These are phyloP conservation scores for Solanum ossicruentum DNA, from an alignment of 257 asterid genomes.

Conservation along the genomic window DNA sequence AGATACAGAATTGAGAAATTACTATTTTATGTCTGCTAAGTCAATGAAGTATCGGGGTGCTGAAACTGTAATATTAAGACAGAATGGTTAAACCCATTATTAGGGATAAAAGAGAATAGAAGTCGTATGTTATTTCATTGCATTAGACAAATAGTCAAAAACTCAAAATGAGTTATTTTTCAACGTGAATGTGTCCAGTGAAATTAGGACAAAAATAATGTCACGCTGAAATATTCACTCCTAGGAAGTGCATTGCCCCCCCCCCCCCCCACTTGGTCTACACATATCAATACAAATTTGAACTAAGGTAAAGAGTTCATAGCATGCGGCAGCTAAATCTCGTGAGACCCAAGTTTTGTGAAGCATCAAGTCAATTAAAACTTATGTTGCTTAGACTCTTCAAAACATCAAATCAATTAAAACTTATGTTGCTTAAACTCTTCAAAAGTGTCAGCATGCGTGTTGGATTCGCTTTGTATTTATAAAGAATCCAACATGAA, in stretches of 20 bases:
- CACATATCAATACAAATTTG: background rate
- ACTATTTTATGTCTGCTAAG: background rate
- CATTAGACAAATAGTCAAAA: background rate
- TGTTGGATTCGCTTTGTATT: too few relatives aligned
- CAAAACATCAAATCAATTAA: background rate
- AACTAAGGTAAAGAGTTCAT: background rate
- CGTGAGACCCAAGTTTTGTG: background rate
- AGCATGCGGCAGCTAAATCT: background rate
- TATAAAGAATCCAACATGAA: too few relatives aligned
- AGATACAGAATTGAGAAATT: background rate
- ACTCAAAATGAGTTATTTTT: background rate
- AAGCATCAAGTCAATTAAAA: background rate
- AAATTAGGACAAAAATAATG: background rate
- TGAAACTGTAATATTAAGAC: background rate
- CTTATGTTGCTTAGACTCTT: too few relatives aligned
- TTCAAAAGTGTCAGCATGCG: too few relatives aligned
- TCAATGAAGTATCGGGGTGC: background rate
- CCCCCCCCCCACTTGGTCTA: background rate
- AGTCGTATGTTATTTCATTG: background rate
- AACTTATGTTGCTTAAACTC: too few relatives aligned
- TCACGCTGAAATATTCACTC: background rate
- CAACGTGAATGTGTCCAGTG: background rate
- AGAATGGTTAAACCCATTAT: background rate
- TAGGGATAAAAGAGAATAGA: background rate
- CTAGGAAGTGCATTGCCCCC: background rate